Evolutionary conservation across 768 basidiomycete species (phyloP).

Genomic region (Tricholoma hemisulphureum): DNA sequence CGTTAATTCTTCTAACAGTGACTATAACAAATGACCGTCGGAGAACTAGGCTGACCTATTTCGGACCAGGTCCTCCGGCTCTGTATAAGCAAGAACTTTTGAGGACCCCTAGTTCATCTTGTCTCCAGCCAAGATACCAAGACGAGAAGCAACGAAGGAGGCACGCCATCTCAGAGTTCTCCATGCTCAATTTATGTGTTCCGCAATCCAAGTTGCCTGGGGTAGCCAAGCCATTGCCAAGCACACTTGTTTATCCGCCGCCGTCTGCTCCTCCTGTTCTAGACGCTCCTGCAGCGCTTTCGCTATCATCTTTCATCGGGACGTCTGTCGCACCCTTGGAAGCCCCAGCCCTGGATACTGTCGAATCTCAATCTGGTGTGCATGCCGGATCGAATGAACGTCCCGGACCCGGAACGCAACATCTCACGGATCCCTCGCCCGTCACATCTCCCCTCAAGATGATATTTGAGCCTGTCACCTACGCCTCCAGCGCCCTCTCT

Average conservation of each 20-base stretch:
- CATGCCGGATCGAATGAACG: neutral
- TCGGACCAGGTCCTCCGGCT: neutral
- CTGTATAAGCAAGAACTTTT: neutral
- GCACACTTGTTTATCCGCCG: neutral
- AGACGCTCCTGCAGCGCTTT: neutral
- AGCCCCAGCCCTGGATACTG: neutral
- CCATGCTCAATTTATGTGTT: neutral
- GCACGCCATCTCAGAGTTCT: neutral
- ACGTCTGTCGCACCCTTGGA: neutral
- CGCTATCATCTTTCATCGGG: neutral
- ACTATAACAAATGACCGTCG: neutral
- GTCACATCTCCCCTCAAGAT: neutral
- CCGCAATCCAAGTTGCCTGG: neutral
- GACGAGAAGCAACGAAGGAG: neutral
- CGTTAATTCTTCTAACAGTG: neutral
- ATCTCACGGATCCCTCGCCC: neutral
- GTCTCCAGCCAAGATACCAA: neutral
- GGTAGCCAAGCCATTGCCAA: neutral
- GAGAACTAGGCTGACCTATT: neutral
- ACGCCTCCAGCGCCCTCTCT: slow-evolving; percentile 13
- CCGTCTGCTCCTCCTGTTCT: neutral
- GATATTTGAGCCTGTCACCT: slow-evolving; percentile 5
- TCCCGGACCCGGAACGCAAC: neutral
- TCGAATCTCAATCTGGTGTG: neutral
- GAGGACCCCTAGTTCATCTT: neutral